phyloP scores from a whole-genome alignment of 495 filamentous ascomycete genomes.

The Penicillium turbatum region DNA sequence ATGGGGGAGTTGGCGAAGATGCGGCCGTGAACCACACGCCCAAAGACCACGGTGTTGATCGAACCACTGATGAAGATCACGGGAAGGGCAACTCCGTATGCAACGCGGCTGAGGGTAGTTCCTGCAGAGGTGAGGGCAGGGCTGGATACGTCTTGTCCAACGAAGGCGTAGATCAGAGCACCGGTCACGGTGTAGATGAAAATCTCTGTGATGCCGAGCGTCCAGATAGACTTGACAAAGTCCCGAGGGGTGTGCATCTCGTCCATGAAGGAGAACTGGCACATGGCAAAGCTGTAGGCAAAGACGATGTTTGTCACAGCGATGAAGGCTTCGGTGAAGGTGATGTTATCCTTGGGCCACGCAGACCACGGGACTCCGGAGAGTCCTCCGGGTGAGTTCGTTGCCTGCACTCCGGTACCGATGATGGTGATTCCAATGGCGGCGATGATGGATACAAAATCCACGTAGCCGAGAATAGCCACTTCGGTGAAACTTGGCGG shows the following conservation, averaged over 20 bases:
- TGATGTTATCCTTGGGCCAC: slow-evolving; percentile 30
- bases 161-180: slow-evolving; percentile 63
- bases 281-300: slow-evolving; percentile 60
- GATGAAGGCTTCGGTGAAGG: slow-evolving; percentile 45
- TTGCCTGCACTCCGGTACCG: slow-evolving; percentile 49
- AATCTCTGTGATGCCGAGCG: slow-evolving; percentile 58
- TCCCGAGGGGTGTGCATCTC: slow-evolving; percentile 68
- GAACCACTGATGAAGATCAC: slow-evolving; percentile 67
- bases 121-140: slow-evolving; percentile 67
- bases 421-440: slow-evolving; percentile 70
- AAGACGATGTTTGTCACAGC: slow-evolving; percentile 69
- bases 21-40: slow-evolving; percentile 57
- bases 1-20: slow-evolving; percentile 50
- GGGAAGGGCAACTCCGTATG: slow-evolving; percentile 68
- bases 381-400: slow-evolving; percentile 31
- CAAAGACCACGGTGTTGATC: slow-evolving; percentile 59
- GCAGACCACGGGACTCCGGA: slow-evolving; percentile 36
- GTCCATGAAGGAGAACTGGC: slow-evolving; percentile 67
- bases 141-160: slow-evolving; percentile 58
- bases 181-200: slow-evolving; percentile 65
- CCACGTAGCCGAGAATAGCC: slow-evolving; percentile 58
- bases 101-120: slow-evolving; percentile 56
- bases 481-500: slow-evolving; percentile 52
- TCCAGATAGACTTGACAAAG: slow-evolving; percentile 57
- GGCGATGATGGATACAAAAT: slow-evolving; percentile 58